Conservation (phyloP, 441 rosid species). For the Croton laevigatus region DNA sequence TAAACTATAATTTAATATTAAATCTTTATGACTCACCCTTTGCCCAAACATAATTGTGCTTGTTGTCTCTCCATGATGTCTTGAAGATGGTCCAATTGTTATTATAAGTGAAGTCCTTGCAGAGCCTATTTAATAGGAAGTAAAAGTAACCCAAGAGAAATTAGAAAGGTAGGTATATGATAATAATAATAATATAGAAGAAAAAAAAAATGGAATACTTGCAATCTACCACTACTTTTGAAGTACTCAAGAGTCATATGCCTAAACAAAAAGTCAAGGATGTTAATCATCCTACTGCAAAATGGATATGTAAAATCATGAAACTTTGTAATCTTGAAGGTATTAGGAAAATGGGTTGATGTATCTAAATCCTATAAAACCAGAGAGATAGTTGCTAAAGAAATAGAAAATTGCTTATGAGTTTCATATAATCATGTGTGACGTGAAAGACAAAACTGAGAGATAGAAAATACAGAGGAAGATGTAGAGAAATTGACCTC, state of each 20-base stretch:
- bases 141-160: slow-evolving; percentile 18
- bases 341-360: neutral
- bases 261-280: neutral
- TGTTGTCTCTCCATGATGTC: slow-evolving; percentile 77
- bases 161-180: slow-evolving; percentile 11
- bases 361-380: neutral
- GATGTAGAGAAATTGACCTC: slow-evolving; percentile 46
- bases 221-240: neutral
- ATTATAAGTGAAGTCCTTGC: slow-evolving; percentile 87
- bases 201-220: neutral
- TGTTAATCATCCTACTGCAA: neutral
- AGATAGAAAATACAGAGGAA: slow-evolving; percentile 3
- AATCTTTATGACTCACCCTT: slow-evolving; percentile 53
- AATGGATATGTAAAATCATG: neutral
- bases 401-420: neutral
- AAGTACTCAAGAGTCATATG: neutral
- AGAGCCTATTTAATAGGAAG: slow-evolving; percentile 49
- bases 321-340: neutral
- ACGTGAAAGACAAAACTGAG: neutral
- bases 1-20: neutral
- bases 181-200: slow-evolving; percentile 8
- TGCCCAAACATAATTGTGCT: slow-evolving; percentile 96
- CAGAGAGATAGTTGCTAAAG: neutral
- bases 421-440: neutral
- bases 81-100: slow-evolving; percentile 82